Evolutionary conservation across 257 asterid species (phyloP).

Genomic region (Orobanche coerulescens): DNA sequence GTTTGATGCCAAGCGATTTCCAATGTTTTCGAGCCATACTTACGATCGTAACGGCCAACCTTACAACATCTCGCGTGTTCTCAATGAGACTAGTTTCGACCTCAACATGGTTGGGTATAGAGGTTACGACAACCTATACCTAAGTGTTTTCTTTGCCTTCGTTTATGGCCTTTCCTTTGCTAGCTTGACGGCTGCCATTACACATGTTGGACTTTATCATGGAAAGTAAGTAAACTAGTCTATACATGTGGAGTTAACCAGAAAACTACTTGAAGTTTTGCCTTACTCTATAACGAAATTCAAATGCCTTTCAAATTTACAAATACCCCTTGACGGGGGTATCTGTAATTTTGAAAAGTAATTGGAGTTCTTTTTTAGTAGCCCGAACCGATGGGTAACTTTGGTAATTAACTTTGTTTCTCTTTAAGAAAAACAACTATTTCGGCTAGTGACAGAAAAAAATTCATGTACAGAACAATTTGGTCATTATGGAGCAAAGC

Average conservation of each 20-base stretch:
- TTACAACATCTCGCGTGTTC: slow-evolving; percentile 42
- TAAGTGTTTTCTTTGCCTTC: slow-evolving; percentile 54
- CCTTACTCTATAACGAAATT: too few relatives aligned
- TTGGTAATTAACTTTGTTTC: neutral
- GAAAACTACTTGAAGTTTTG: neutral
- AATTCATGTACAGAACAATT: slow-evolving; percentile 26
- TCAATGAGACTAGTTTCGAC: slow-evolving; percentile 25
- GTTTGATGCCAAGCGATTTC: slow-evolving; percentile 44
- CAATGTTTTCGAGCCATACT: slow-evolving; percentile 40
- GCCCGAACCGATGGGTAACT: neutral
- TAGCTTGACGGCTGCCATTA: slow-evolving; percentile 52
- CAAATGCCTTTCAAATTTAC: too few relatives aligned
- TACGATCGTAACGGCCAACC: slow-evolving; percentile 28
- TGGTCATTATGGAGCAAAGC: slow-evolving; percentile 38
- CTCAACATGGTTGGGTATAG: slow-evolving; percentile 32
- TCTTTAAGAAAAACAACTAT: too few relatives aligned
- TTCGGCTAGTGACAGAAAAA: neutral
- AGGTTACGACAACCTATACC: slow-evolving; percentile 45
- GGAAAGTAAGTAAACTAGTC: slow-evolving; percentile 38
- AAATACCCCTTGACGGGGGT: too few relatives aligned
- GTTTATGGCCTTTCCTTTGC: slow-evolving; percentile 67
- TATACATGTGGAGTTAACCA: neutral
- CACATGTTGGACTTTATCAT: slow-evolving; percentile 56
- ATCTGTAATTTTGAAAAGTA: too few relatives aligned
- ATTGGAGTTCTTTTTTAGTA: too few relatives aligned